These are phyloP conservation scores for Aquilaria agallochum DNA, from an alignment of 441 rosid species.

Conservation along the genomic window DNA sequence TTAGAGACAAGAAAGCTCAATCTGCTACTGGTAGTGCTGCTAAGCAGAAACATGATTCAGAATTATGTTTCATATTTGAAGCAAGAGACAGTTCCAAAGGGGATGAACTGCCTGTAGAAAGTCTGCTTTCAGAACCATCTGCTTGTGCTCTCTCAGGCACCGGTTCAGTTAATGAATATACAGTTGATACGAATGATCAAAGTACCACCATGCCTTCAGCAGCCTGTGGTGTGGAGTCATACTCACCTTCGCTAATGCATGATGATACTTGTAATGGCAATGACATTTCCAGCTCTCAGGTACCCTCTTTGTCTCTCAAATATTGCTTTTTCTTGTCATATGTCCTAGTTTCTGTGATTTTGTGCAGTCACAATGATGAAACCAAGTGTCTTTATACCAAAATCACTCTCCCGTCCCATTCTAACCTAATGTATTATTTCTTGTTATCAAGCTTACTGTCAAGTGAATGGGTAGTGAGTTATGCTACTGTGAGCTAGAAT, in stretches of 20 bases:
- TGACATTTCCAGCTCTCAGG: conserved; percentile 32
- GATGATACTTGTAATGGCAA: conserved; percentile 18
- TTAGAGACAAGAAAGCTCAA: conserved; percentile 26
- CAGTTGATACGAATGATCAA: conserved; percentile 30
- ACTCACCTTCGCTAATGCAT: conserved; percentile 26
- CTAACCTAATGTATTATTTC: no score
- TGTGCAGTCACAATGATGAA: no score
- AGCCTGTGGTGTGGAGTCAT: conserved; percentile 22
- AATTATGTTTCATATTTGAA: conserved; percentile 29
- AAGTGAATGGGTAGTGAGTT: no score
- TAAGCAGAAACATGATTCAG: conserved; percentile 31
- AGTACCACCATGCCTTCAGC: conserved; percentile 26
- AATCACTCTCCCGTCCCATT: no score
- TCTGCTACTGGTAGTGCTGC: conserved; percentile 12
- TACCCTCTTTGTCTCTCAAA: not conserved
- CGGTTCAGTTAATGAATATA: conserved; percentile 32
- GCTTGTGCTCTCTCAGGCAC: conserved; percentile 23
- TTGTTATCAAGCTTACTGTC: no score
- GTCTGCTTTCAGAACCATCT: conserved; percentile 32
- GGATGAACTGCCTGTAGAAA: conserved; percentile 23
- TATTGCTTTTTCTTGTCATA: no score
- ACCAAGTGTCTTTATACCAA: no score
- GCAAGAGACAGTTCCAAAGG: conserved; percentile 26
- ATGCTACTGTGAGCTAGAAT: no score
- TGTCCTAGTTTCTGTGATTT: no score